Base-by-base conservation (phyloP, 2,329 filamentous ascomycete species). In the Phaeoacremonium minimum region DNA sequence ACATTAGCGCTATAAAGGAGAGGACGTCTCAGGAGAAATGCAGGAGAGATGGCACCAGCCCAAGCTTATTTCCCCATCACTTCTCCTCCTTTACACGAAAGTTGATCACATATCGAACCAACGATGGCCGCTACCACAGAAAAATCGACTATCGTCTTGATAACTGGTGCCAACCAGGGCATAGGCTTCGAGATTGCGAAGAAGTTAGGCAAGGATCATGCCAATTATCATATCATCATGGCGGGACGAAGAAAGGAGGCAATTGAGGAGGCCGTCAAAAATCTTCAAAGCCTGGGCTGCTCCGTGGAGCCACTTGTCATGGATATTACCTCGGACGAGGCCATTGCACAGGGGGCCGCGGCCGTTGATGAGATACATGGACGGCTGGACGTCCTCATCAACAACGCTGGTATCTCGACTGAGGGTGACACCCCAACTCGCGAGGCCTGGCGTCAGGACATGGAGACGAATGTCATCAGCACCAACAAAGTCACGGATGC, bases 91-190 rank as follows among this genome's bases (percentile, higher is more conserved):
- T n/a, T n/a, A n/a, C n/a, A n/a, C n/a, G n/a, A n/a, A n/a, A n/a
- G n/a, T n/a, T n/a, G n/a, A n/a, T n/a, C n/a, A n/a, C n/a, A n/a
- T n/a, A n/a, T n/a, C n/a, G n/a, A n/a, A n/a, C n/a, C n/a, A 9
- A 26, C 9, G n/a, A 26, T 26, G 22, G 22, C 22, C 22, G 22
- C n/a, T n/a, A 9, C 22, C 22, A n/a, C 2, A n/a, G 9, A 26
- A n/a, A 26, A 26, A n/a, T 26, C 22, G n/a, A 42, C 34, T 9
- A 37, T 44, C 18, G 42, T 55, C 32, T 55, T 67, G 30, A 48
- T 67, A 30, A 62, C 61, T 6, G 64, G 63, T 6, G 63, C 56
- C 22, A 70, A 67, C 45, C 55, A 60, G 44, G 65, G 65, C 31
- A 59, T 69, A 15, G 66, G 66, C 33, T 63, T 61, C 42, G 62